These are phyloP conservation scores for Xylaria curta DNA, from an alignment of 495 filamentous ascomycete species.

Conservation along the genomic window DNA sequence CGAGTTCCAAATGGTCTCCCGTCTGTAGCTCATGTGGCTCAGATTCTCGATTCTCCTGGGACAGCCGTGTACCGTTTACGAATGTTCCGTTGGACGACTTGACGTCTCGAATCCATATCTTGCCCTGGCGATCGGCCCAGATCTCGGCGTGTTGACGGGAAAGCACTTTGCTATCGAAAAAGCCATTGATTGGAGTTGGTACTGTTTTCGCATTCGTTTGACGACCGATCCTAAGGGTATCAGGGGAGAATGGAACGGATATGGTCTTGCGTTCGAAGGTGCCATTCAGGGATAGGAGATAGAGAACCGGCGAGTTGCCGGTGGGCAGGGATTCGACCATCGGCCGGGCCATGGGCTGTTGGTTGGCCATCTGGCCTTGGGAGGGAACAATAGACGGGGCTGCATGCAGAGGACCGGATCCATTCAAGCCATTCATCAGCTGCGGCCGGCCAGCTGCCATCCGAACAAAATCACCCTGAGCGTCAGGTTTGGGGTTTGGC, in stretches of 20 bases:
- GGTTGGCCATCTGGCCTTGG: constrained; percentile 45
- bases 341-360: constrained; percentile 55
- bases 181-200: constrained; percentile 87
- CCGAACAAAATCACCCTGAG: constrained; percentile 53
- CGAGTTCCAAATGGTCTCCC: constrained; percentile 87
- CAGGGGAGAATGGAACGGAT: constrained; percentile 84
- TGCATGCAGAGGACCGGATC: constrained; percentile 76
- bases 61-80: constrained; percentile 89
- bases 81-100: constrained; percentile 99
- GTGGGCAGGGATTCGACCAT: constrained; percentile 57
- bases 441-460: constrained; percentile 49
- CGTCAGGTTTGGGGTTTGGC: constrained; percentile 60
- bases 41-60: constrained; percentile 90
- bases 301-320: constrained; percentile 75
- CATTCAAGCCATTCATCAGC: constrained; percentile 61
- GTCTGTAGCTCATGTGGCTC: constrained; percentile 91
- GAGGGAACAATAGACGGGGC: constrained; percentile 71
- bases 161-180: constrained; percentile 96
- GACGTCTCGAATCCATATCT: constrained; percentile 95
- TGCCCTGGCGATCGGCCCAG: constrained; percentile 88
- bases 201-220: constrained; percentile 97
- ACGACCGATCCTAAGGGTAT: constrained; percentile 88
- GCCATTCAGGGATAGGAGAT: constrained; percentile 84
- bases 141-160: constrained; percentile 96
- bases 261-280: constrained; percentile 98